Evolutionary conservation across 164 flowering plant genomes (phyloP).

Genomic region (Berberis vulgaris): DNA sequence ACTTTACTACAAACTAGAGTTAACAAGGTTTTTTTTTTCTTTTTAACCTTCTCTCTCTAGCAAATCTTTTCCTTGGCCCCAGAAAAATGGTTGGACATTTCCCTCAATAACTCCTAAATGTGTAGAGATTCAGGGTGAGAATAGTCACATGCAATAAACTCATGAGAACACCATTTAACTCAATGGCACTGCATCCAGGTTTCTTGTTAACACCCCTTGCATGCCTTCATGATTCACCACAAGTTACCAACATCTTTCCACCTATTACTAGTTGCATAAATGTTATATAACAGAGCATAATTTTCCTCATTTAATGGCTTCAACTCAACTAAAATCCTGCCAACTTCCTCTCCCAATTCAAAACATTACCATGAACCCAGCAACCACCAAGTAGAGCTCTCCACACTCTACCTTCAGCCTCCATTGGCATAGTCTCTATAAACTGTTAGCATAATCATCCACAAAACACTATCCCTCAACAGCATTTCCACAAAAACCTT

Average conservation of each 20-base stretch:
- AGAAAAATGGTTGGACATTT: slow-evolving; percentile 7
- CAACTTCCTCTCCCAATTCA: slow-evolving; percentile 14
- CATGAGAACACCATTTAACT: slow-evolving; percentile 15
- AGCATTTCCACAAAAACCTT: slow-evolving; percentile 16
- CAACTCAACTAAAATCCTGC: slow-evolving; percentile 12
- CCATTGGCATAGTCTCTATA: slow-evolving; percentile 17
- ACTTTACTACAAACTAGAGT: too few relatives aligned
- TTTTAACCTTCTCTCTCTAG: neutral
- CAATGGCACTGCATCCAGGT: slow-evolving; percentile 23
- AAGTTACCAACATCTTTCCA: slow-evolving; percentile 17
- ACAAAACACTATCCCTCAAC: slow-evolving; percentile 10
- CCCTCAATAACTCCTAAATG: slow-evolving; percentile 7
- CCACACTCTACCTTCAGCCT: slow-evolving; percentile 13
- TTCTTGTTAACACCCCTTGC: slow-evolving; percentile 14
- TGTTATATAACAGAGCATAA: slow-evolving; percentile 17
- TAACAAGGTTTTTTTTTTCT: too few relatives aligned
- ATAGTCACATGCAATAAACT: slow-evolving; percentile 16
- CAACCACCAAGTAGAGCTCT: slow-evolving; percentile 19
- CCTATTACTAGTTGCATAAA: slow-evolving; percentile 13
- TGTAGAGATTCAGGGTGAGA: slow-evolving; percentile 12
- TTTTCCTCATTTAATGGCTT: slow-evolving; percentile 18
- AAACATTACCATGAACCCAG: slow-evolving; percentile 11
- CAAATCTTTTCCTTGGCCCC: neutral
- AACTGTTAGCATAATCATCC: slow-evolving; percentile 14
- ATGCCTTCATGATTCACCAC: slow-evolving; percentile 13